Evolutionary conservation across 106 monocot genomes (phyloP).

Genomic region (Platanthera zijinensis): DNA sequence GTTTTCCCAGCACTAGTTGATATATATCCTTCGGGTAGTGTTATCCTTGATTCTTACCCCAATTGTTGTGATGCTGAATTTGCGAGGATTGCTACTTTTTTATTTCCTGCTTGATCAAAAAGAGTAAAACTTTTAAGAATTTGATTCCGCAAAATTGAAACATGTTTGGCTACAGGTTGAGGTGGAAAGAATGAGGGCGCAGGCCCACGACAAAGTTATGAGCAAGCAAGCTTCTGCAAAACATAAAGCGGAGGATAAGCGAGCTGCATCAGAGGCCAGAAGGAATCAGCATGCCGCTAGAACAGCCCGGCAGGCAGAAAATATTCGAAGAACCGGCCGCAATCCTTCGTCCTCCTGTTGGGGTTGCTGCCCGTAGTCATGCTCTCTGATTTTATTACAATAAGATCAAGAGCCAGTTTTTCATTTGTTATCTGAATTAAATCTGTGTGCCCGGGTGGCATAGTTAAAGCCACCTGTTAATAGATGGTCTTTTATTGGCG

Average conservation of each 20-base stretch:
- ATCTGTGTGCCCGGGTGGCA: not conserved
- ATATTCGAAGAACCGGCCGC: constrained; percentile 41
- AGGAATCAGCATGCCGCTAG: constrained; percentile 37
- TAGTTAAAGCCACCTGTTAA: not conserved
- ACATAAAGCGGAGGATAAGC: constrained; percentile 51
- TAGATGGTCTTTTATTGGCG: not conserved
- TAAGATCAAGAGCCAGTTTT: not conserved
- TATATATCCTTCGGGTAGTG: too few species aligned
- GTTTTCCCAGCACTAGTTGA: too few species aligned
- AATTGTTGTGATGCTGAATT: not conserved
- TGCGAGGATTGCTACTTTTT: not conserved
- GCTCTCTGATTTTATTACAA: not conserved
- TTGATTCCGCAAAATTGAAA: not conserved
- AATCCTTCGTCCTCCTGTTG: constrained; percentile 45
- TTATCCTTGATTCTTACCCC: too few species aligned
- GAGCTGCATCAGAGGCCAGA: constrained; percentile 35
- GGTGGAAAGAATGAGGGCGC: constrained; percentile 51
- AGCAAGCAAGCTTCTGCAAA: constrained; percentile 36
- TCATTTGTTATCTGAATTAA: not conserved
- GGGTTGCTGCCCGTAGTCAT: constrained; percentile 33
- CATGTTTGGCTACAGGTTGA: constrained; percentile 23
- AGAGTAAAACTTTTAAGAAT: not conserved
- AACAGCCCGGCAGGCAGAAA: constrained; percentile 39
- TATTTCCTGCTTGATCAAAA: not conserved
- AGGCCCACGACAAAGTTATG: constrained; percentile 45